These are phyloP conservation scores for Zymoseptoria brevis DNA, from an alignment of 2,329 filamentous ascomycete genomes.

Conservation along the genomic window DNA sequence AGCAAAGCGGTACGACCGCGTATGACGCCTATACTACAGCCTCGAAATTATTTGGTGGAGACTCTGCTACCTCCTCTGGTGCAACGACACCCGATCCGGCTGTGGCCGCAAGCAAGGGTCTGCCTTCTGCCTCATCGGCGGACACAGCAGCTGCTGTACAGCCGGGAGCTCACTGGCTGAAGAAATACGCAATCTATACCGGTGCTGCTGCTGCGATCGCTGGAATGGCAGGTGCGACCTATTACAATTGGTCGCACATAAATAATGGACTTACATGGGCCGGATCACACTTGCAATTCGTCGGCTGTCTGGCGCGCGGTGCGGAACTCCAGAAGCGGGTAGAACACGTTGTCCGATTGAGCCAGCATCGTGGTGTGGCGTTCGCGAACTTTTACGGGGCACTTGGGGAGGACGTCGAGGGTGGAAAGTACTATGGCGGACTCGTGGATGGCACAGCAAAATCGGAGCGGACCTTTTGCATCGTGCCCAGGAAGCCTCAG, in stretches of 20 bases:
- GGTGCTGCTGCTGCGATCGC: constrained; percentile 74
- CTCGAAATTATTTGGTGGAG: constrained; percentile 47
- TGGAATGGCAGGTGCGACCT: constrained; percentile 76
- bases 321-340: constrained; percentile 74
- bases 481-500: constrained; percentile 54
- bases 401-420: constrained; percentile 56
- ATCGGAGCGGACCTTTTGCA: constrained; percentile 78
- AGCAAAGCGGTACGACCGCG: constrained; percentile 64
- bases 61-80: constrained; percentile 14
- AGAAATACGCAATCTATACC: constrained; percentile 73
- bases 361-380: constrained; percentile 59
- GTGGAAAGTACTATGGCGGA: constrained; percentile 45
- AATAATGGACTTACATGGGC: constrained; percentile 72
- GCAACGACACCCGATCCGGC: constrained; percentile 17
- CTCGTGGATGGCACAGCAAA: constrained; percentile 48
- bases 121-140: constrained; percentile 30
- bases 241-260: constrained; percentile 75
- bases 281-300: constrained; percentile 84
- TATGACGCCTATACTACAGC: constrained; percentile 60
- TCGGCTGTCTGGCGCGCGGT: constrained; percentile 76
- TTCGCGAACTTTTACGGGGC: constrained; percentile 84
- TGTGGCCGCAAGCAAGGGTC: constrained; percentile 23
- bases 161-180: constrained; percentile 52
- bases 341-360: constrained; percentile 56
- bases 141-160: constrained; percentile 39